Evolutionary conservation across 2,329 filamentous ascomycete genomes (phyloP).

Genomic region (Capronia coronata): DNA sequence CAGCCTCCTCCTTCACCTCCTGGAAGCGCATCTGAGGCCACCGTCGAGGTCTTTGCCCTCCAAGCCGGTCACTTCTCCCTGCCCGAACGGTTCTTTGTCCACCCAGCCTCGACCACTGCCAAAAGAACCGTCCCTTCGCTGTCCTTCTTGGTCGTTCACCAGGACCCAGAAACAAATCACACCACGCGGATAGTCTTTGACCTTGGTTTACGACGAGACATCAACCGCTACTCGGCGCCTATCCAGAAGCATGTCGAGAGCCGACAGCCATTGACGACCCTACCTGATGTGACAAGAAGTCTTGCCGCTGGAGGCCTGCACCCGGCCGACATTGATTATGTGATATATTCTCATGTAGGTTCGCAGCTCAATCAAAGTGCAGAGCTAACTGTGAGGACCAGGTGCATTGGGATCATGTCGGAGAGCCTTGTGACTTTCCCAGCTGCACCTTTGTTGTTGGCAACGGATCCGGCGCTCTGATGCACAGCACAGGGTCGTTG

Average conservation of each 20-base stretch:
- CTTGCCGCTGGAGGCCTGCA: constrained; percentile 35
- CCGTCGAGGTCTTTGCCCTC: constrained; percentile 36
- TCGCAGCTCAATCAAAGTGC: background rate
- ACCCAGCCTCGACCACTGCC: constrained; percentile 26
- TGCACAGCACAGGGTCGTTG: constrained; percentile 16
- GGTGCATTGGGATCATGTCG: constrained; percentile 34
- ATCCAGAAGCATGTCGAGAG: constrained; percentile 30
- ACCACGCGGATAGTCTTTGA: constrained; percentile 29
- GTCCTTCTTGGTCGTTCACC: constrained; percentile 32
- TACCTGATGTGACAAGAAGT: constrained; percentile 31
- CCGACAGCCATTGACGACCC: constrained; percentile 27
- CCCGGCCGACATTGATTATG: constrained; percentile 37
- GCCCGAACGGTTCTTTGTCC: constrained; percentile 30
- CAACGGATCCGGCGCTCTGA: constrained; percentile 20
- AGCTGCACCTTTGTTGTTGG: constrained; percentile 37
- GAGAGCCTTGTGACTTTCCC: constrained; percentile 37
- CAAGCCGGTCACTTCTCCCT: constrained; percentile 30
- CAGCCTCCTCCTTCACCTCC: constrained; percentile 21
- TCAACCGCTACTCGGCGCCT: constrained; percentile 22
- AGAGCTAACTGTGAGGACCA: constrained; percentile 12
- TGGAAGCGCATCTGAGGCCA: constrained; percentile 20
- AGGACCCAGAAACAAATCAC: constrained; percentile 12
- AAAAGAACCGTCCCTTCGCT: constrained; percentile 31
- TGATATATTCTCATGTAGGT: constrained; percentile 39
- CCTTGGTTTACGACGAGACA: constrained; percentile 31